phyloP scores from a whole-genome alignment of 805 yeast species.

The Saccharomyces mikatae region DNA sequence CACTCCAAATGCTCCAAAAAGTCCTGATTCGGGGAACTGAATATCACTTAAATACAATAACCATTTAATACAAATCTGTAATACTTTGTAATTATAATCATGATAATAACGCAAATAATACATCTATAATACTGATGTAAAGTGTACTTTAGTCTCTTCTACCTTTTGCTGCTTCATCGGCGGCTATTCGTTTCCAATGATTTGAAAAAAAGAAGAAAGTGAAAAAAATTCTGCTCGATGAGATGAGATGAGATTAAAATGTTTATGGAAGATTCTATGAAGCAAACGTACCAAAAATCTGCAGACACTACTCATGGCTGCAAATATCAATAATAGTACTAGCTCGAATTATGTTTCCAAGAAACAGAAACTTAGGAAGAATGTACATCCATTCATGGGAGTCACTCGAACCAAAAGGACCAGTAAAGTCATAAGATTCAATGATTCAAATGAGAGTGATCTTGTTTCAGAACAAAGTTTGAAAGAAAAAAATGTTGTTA shows the following conservation, averaged over 20 bases:
- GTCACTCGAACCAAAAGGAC: background rate
- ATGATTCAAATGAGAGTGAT: slow-evolving; percentile 28
- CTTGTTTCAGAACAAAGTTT: slow-evolving; percentile 10
- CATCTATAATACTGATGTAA: background rate
- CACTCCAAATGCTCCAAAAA: slow-evolving; percentile 3
- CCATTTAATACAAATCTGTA: background rate
- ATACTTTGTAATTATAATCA: background rate
- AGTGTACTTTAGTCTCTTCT: background rate
- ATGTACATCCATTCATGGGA: slow-evolving; percentile 12
- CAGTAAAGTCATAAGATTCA: slow-evolving; percentile 32
- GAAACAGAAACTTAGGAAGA: slow-evolving; percentile 2
- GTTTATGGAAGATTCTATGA: background rate
- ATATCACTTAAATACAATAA: background rate
- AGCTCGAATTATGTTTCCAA: background rate
- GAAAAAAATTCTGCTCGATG: slow-evolving; percentile 1
- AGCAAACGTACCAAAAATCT: background rate
- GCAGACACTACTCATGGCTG: background rate
- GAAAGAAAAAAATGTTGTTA: slow-evolving; percentile 13
- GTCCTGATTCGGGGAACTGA: background rate
- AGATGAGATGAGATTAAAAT: slow-evolving; percentile 12
- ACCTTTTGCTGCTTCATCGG: background rate
- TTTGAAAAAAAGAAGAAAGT: background rate
- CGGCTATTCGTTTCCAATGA: background rate
- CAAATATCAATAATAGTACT: background rate
- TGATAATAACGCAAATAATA: background rate